Evolutionary conservation across 148 eudicot genomes (phyloP).

Genomic region (Nepenthes mirabilis): DNA sequence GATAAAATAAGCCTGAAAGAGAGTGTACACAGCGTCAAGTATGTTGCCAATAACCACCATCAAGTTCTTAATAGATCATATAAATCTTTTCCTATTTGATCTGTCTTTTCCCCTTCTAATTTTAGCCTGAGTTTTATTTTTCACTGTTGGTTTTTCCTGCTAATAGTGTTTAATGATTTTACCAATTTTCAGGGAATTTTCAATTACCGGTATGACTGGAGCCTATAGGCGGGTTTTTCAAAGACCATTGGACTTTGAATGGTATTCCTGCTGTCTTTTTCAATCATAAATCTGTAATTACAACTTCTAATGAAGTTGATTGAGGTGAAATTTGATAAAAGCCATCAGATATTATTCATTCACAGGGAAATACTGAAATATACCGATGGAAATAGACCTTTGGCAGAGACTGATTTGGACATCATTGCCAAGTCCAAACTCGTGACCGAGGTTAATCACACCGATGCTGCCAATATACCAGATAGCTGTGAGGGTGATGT

Average conservation of each 20-base stretch:
- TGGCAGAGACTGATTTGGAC: constrained; percentile 80
- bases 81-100: not conserved
- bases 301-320: not conserved
- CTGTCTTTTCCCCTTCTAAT: not conserved
- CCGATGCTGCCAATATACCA: constrained; percentile 2
- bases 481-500: constrained; percentile 8
- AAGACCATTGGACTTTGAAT: constrained; percentile 69
- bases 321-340: not conserved
- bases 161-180: not conserved
- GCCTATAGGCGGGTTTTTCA: constrained; percentile 82
- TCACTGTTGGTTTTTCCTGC: not conserved
- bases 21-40: constrained; percentile 66
- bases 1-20: constrained; percentile 69
- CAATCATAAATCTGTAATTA: not conserved
- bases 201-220: constrained; percentile 78
- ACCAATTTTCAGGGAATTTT: constrained; percentile 56
- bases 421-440: constrained; percentile 27
- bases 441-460: constrained; percentile 13
- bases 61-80: not conserved
- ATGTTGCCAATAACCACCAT: constrained; percentile 10
- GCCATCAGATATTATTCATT: not conserved
- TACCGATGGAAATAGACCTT: constrained; percentile 53
- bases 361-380: constrained; percentile 68
- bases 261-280: constrained; percentile 28
- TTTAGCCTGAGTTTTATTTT: not conserved